Base-by-base conservation (phyloP, 2,329 filamentous ascomycete species). In the Phaeosphaeriaceae sp. region DNA sequence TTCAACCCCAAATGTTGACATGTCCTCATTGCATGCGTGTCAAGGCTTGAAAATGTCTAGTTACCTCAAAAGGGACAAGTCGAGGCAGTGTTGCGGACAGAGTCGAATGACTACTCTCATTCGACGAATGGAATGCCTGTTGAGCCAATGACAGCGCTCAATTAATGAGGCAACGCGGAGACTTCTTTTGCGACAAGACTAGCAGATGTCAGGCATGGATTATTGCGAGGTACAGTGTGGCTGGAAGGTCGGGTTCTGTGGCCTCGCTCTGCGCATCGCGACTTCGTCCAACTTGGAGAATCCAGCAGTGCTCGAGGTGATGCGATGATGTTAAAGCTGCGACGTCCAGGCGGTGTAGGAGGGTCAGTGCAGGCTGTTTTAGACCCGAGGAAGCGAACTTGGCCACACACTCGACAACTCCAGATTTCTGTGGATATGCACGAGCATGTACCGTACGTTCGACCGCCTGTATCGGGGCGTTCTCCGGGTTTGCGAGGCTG, bases 241-340 rank as follows among this genome's bases (percentile, higher is more conserved):
- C 63, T 70, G 64, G 67, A 57, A 62, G 61, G 52, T 65, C 58
- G 51, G 58, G 48, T 55, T 56, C 43, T 60, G 64, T 60, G 50
- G 66, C 63, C 58, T 60, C 61, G 54, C 60, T 70, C 68, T 72
- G 67, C 66, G 69, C 71, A 73, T 73, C 58, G 67, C 70, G 69
- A 71, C 60, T 55, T 64, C 59, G 45, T 66, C 58, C 63, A 63
- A 58, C 65, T 66, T 29, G 64, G 51, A 30, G 50, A 57, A 49
- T n/a, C 55, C 61, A 52, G 54, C 58, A 26, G 23, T 26, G 63
- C 61, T 64, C 60, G 63, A 60, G 61, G 59, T 58, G 44, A 53
- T 58, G 64, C 60, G 62, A 70, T 59, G 67, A 62, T 60, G 60
- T 65, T 68, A 68, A 65, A 63, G 56, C 59, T 54, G 61, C 60